Evolutionary conservation across 1,139 yeast species (phyloP), one percentile per base, ranked within the genome.

Genomic region (Blastobotrys buckinghamii): DNA sequence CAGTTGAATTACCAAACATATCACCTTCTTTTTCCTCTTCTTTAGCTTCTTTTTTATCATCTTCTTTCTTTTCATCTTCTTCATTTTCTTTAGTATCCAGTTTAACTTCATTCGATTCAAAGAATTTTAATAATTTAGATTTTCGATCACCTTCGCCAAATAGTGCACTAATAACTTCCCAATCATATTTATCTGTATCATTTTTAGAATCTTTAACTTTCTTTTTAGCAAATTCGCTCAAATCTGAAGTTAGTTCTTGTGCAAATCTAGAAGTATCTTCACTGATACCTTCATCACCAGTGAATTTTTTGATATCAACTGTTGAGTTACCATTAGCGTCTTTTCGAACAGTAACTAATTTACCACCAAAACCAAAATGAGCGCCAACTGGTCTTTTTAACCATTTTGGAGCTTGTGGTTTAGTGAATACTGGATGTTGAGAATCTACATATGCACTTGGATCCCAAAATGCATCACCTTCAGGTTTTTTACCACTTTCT

Each of bases 341-440:
- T 39, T 68, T 65, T 22, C 7, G 4, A 29, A 87, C 79, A 9
- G 75, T 66, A 7, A 85, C 95, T 43, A 92, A 67, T 68, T 86
- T 88, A 39, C 96, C 95, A 49, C 98, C 98, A 69, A 89, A 92
- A 0, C 96, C 98, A 72, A 94, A 94, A 5, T 81, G 73, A 9
- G 84, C 96, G 43, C 83, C 74, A 2, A 78, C 73, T n/a, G 89
- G 89, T 55, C 84, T 75, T 55, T 78, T 78, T 54, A 88, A 77
- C 98, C 98, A 94, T 50, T 71, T 66, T 39, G 99, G 99, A 20
- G 97, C 95, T 67, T 89, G 96, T 53, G 75, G 72, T 32, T 78
- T 74, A 29, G 75, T 73, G 57, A 84, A 83, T 41, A 68, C 62
- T 13, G 78, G 78, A 57, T 83, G 88, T 56, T 81, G 87, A 34